These are phyloP conservation scores for Fusarium nodosum DNA, from an alignment of 2,329 filamentous ascomycete species.

Conservation along the genomic window DNA sequence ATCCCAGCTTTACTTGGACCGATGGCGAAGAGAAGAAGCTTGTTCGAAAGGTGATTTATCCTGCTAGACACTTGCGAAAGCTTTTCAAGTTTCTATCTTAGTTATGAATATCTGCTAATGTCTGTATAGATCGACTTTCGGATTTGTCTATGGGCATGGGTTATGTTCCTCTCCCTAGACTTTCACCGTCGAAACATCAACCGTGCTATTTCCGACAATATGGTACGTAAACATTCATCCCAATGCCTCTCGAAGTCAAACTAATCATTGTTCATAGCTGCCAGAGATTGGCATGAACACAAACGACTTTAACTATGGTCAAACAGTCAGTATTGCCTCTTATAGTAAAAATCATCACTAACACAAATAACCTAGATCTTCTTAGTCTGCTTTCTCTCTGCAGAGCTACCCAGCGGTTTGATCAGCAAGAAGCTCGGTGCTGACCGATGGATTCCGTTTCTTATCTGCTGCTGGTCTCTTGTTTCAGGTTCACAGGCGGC, in stretches of 20 bases:
- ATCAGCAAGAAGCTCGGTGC: conserved; percentile 66
- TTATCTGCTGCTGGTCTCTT: conserved; percentile 59
- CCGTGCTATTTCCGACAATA: conserved; percentile 57
- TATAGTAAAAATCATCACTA: background rate
- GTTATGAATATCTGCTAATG: conserved; percentile 17
- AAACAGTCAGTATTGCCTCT: conserved; percentile 50
- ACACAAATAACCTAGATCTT: conserved; percentile 55
- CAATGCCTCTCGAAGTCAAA: fast-evolving
- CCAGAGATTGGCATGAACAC: conserved; percentile 59
- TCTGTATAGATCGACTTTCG: conserved; percentile 60
- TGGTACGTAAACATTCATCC: conserved; percentile 43
- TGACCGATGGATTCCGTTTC: conserved; percentile 60
- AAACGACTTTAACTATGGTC: conserved; percentile 62
- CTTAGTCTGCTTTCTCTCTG: conserved; percentile 60
- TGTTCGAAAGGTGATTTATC: conserved; percentile 58
- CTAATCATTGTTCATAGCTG: conserved; percentile 43
- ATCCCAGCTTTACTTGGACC: conserved; percentile 60
- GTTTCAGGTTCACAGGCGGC: conserved; percentile 57
- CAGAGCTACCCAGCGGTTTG: conserved; percentile 64
- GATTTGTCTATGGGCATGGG: conserved; percentile 58
- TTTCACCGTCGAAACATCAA: conserved; percentile 64
- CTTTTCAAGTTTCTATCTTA: background rate
- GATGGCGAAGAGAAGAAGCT: conserved; percentile 63
- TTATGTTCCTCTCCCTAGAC: conserved; percentile 64
- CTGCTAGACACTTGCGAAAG: too few relatives aligned